These are phyloP conservation scores for Emergomyces africanus DNA, from an alignment of 2,329 filamentous ascomycete species.

Conservation along the genomic window DNA sequence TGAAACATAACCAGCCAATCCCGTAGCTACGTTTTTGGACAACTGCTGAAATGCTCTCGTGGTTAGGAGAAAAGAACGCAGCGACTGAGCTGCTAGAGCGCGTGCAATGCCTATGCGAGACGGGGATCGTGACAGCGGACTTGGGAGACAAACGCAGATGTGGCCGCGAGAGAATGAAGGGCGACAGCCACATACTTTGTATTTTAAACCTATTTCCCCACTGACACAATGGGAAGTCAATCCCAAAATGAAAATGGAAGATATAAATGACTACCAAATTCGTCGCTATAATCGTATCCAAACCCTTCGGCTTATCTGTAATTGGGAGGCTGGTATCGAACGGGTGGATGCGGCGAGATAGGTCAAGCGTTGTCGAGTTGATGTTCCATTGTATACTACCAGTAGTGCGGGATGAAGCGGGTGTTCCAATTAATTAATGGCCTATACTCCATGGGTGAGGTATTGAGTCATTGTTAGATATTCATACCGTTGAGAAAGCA, in stretches of 20 bases:
- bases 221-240: too few relatives aligned
- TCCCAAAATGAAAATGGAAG: too few relatives aligned
- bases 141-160: constrained; percentile 45
- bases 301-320: too few relatives aligned
- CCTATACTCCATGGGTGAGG: not conserved
- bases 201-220: too few relatives aligned
- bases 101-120: constrained; percentile 48
- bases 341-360: not conserved
- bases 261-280: too few relatives aligned
- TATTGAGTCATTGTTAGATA: not conserved
- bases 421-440: not conserved
- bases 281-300: too few relatives aligned
- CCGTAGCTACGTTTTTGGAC: constrained; percentile 57
- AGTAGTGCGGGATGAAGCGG: not conserved
- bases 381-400: not conserved
- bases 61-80: constrained; percentile 47
- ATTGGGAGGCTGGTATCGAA: not conserved
- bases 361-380: not conserved
- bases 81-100: constrained; percentile 45
- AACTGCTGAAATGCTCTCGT: constrained; percentile 53
- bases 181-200: too few relatives aligned
- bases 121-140: constrained; percentile 44
- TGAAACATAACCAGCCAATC: constrained; percentile 37
- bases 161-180: too few relatives aligned
- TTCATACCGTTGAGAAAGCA: not conserved